A percentile compares a stretch with the other conserved stretches of the same genome.
Conservation (phyloP, 768 basidiomycete genomes). For the Termitomyces sp. region DNA sequence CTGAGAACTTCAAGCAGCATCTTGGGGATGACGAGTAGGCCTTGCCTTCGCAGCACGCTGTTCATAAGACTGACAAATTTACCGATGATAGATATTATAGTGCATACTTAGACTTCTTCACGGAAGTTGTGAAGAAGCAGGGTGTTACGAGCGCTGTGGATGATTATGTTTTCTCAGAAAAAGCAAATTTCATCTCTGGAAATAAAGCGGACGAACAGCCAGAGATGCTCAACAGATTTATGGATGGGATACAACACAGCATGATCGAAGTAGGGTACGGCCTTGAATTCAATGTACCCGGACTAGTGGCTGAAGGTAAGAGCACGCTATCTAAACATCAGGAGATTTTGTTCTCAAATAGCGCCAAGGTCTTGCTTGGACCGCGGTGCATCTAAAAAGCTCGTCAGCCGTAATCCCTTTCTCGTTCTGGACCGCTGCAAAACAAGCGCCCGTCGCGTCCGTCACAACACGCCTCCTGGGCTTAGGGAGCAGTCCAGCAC, state of each 20-base stretch:
- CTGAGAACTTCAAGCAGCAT: constrained; percentile 45
- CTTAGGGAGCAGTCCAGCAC: background rate
- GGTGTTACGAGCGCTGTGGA: constrained; percentile 41
- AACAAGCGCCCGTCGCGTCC: background rate
- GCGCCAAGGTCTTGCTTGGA: constrained; percentile 49
- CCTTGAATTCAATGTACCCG: constrained; percentile 54
- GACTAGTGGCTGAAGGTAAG: constrained; percentile 58
- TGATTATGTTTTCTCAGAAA: constrained; percentile 46
- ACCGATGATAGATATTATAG: constrained; percentile 41
- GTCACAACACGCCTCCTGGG: constrained; percentile 6
- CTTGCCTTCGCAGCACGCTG: background rate
- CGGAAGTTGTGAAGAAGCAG: constrained; percentile 29
- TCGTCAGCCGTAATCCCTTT: constrained; percentile 28
- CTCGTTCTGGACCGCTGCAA: constrained; percentile 16
- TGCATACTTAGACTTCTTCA: constrained; percentile 50
- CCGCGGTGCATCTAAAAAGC: constrained; percentile 40
- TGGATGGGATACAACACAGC: constrained; percentile 57
- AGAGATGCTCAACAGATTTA: constrained; percentile 42
- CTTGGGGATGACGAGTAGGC: constrained; percentile 50
- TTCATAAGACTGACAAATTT: background rate
- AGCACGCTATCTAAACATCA: background rate
- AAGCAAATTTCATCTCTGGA: constrained; percentile 35
- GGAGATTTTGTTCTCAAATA: background rate
- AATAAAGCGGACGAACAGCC: constrained; percentile 27
- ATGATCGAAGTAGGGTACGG: constrained; percentile 63